phyloP scores from a whole-genome alignment of 1,284 basidiomycete genomes.

The Farysia itapuensis region DNA sequence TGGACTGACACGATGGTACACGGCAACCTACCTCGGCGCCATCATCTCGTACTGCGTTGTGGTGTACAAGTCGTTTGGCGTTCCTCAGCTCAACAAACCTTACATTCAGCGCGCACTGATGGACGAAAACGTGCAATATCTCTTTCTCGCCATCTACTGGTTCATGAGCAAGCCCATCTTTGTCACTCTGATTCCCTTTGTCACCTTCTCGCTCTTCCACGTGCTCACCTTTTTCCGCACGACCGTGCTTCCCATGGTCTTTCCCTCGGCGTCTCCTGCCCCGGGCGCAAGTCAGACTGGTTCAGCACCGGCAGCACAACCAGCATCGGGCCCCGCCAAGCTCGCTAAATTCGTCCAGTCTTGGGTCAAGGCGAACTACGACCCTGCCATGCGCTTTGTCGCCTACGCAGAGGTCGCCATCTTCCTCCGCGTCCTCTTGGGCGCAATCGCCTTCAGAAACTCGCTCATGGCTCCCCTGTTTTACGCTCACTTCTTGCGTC shows the following conservation, averaged over 20 bases:
- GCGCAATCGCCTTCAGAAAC: conserved; percentile 56
- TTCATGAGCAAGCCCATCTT: conserved; percentile 59
- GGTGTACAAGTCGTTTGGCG: conserved; percentile 59
- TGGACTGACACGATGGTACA: conserved; percentile 53
- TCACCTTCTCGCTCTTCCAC: conserved; percentile 60
- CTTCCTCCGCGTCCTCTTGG: conserved; percentile 55
- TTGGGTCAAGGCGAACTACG: conserved; percentile 60
- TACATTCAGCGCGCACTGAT: conserved; percentile 59
- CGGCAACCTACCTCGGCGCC: conserved; percentile 55
- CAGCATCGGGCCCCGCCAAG: conserved; percentile 40
- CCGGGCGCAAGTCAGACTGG: conserved; percentile 15
- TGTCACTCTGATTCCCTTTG: conserved; percentile 57
- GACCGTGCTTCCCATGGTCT: conserved; percentile 45
- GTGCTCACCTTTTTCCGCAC: conserved; percentile 54
- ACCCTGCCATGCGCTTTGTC: conserved; percentile 60
- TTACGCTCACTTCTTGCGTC: conserved; percentile 56
- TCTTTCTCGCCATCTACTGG: conserved; percentile 59
- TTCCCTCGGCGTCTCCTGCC: conserved; percentile 34
- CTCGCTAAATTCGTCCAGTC: conserved; percentile 53
- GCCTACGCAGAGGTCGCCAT: conserved; percentile 59
- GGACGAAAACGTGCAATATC: conserved; percentile 61
- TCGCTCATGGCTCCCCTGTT: conserved; percentile 54
- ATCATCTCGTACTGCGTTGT: conserved; percentile 60
- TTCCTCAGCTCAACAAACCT: conserved; percentile 55
- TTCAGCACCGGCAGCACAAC: conserved; percentile 9